These are phyloP conservation scores for Furcasterigmium furcatum DNA, from an alignment of 2,329 filamentous ascomycete genomes.

Conservation along the genomic window DNA sequence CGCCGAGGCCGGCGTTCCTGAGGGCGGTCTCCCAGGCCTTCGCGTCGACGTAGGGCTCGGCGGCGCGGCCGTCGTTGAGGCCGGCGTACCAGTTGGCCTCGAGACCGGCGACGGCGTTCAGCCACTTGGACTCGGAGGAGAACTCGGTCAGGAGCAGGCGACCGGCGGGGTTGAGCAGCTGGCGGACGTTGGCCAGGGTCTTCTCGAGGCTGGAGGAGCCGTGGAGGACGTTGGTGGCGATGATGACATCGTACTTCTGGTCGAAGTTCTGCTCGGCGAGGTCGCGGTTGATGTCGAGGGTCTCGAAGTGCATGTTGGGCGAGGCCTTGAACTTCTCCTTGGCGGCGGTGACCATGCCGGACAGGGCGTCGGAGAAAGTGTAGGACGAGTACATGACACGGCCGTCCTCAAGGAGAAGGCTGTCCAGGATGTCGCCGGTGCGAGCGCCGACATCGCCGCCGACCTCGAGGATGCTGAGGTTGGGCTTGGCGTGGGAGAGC, in stretches of 20 bases:
- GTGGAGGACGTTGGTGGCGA: slow-evolving; percentile 34
- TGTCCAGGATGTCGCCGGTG: slow-evolving; percentile 2
- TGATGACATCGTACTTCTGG: slow-evolving; percentile 31
- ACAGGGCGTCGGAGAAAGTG: slow-evolving; percentile 19
- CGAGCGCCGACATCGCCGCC: slow-evolving; percentile 8
- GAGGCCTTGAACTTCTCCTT: background rate
- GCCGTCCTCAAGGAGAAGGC: slow-evolving; percentile 8
- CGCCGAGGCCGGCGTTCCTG: background rate
- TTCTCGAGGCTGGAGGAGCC: slow-evolving; percentile 21
- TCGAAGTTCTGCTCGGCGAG: slow-evolving; percentile 25
- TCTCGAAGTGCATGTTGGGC: slow-evolving; percentile 15
- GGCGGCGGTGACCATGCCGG: slow-evolving; percentile 15
- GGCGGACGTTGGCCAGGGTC: slow-evolving; percentile 3
- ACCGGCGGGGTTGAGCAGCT: slow-evolving; percentile 5
- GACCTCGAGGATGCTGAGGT: slow-evolving; percentile 27
- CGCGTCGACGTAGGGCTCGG: slow-evolving; percentile 19
- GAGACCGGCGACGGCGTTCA: slow-evolving; percentile 23
- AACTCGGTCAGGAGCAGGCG: slow-evolving; percentile 8
- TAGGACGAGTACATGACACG: slow-evolving; percentile 10
- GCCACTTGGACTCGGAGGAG: slow-evolving; percentile 15
- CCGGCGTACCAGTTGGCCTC: slow-evolving; percentile 30
- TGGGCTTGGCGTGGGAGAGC: slow-evolving; percentile 16
- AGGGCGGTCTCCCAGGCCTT: slow-evolving; percentile 1
- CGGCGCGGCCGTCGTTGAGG: slow-evolving; percentile 16
- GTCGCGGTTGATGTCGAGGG: slow-evolving; percentile 20